Evolutionary conservation across 2,329 filamentous ascomycete genomes (phyloP).

Genomic region (Alternaria ventricosa): DNA sequence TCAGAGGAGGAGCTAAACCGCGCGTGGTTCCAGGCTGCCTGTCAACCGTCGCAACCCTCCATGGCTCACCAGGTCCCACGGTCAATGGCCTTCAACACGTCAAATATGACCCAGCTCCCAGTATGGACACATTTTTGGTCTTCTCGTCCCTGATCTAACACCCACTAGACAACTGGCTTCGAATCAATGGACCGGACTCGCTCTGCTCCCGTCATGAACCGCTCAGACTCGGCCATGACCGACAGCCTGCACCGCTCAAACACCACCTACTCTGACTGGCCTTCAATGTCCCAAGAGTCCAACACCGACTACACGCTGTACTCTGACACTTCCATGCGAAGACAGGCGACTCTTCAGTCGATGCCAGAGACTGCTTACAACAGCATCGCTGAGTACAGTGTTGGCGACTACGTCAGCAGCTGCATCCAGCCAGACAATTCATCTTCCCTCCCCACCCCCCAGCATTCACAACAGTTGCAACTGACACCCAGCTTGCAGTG

Average conservation of each 20-base stretch:
- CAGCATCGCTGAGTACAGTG: constrained; percentile 45
- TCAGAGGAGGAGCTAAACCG: constrained; percentile 44
- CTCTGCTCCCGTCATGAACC: constrained; percentile 45
- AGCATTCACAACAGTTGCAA: constrained; percentile 33
- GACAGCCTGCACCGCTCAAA: constrained; percentile 29
- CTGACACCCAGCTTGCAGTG: constrained; percentile 43
- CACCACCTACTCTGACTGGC: constrained; percentile 34
- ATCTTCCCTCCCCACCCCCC: constrained; percentile 28
- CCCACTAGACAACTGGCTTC: constrained; percentile 28
- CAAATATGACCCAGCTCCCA: constrained; percentile 32
- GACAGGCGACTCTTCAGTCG: constrained; percentile 30
- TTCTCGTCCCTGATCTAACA: constrained; percentile 36
- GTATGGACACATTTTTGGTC: constrained; percentile 46
- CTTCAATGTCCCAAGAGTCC: constrained; percentile 26
- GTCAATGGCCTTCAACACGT: constrained; percentile 38
- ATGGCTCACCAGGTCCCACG: constrained; percentile 42
- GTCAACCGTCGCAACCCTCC: constrained; percentile 24
- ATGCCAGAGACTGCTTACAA: constrained; percentile 29
- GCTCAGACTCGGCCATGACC: constrained; percentile 36
- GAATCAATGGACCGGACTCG: constrained; percentile 42
- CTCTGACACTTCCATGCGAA: constrained; percentile 30
- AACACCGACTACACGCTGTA: constrained; percentile 43
- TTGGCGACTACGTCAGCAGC: constrained; percentile 45
- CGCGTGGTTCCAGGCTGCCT: constrained; percentile 43
- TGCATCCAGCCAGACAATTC: constrained; percentile 35